A percentile compares a stretch with the other conserved stretches of the same genome.
Conservation (phyloP, 2,329 filamentous ascomycete genomes). For the Botrytis tulipae region DNA sequence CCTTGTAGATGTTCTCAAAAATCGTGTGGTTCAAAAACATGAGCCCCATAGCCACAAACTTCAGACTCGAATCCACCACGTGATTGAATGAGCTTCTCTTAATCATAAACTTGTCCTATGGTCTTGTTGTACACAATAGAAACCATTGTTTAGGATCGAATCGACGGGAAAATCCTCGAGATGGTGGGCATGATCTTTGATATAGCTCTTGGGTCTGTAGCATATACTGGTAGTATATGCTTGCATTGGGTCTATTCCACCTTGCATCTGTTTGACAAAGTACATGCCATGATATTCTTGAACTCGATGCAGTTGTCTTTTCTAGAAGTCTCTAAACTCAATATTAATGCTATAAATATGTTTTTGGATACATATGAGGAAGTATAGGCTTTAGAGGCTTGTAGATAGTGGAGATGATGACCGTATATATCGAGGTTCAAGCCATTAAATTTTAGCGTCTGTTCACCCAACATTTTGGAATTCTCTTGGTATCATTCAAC, state of each 20-base stretch:
- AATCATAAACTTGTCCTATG: not conserved
- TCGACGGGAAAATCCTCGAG: fast-evolving
- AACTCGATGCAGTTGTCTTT: not conserved
- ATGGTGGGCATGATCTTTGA: not conserved
- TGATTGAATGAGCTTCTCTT: not conserved
- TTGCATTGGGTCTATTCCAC: not conserved
- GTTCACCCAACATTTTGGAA: not conserved
- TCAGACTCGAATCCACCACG: not conserved
- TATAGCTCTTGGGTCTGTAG: not conserved
- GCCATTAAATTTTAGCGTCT: not conserved
- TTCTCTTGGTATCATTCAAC: not conserved
- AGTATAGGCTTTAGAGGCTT: not conserved
- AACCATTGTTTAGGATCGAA: not conserved
- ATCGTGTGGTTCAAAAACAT: not conserved
- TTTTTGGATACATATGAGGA: not conserved
- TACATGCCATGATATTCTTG: not conserved
- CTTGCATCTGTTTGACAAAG: not conserved
- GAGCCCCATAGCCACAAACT: not conserved
- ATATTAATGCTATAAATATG: not conserved
- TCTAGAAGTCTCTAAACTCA: not conserved
- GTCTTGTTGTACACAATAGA: not conserved
- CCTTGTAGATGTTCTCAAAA: not conserved
- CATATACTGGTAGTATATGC: not conserved
- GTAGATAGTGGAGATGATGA: not conserved
- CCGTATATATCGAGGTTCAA: not conserved